A percentile compares a stretch with the other conserved stretches of the same genome.
Evolutionary conservation across 2,329 filamentous ascomycete genomes (phyloP).

Genomic region (Trichoderma sp.): DNA sequence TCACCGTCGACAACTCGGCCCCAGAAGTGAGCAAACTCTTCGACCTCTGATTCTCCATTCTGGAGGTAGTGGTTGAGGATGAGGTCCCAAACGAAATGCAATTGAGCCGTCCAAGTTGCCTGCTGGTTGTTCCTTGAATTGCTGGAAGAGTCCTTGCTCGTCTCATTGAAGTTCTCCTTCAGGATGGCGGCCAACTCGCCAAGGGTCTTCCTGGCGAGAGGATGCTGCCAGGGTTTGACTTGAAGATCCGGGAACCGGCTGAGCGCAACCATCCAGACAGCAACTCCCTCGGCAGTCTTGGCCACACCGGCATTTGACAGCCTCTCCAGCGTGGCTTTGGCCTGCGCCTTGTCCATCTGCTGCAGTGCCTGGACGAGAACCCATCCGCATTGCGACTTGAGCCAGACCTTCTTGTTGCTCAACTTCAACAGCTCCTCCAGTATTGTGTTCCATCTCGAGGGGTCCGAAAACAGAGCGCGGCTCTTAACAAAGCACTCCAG

Average conservation of each 20-base stretch:
- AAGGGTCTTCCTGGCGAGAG: conserved; percentile 69
- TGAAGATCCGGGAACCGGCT: conserved; percentile 65
- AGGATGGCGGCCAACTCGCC: conserved; percentile 72
- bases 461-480: conserved; percentile 65
- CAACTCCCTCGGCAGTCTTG: conserved; percentile 84
- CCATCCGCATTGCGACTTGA: conserved; percentile 84
- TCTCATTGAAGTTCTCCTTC: conserved; percentile 69
- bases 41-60: conserved; percentile 41
- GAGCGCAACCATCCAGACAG: conserved; percentile 77
- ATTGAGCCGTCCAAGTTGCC: conserved; percentile 75
- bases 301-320: conserved; percentile 67
- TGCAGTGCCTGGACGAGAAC: conserved; percentile 73
- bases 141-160: conserved; percentile 49
- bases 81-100: conserved; percentile 87
- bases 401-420: conserved; percentile 81
- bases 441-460: conserved; percentile 65
- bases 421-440: conserved; percentile 73
- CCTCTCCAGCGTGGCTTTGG: conserved; percentile 63
- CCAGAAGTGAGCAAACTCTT: conserved; percentile 79
- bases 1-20: conserved; percentile 80
- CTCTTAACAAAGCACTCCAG: conserved; percentile 84
- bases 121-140: conserved; percentile 56
- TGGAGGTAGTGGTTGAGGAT: conserved; percentile 62
- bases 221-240: conserved; percentile 75
- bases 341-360: conserved; percentile 61